phyloP scores from a whole-genome alignment of 2,329 filamentous ascomycete species.

The Clonostachys sp. region DNA sequence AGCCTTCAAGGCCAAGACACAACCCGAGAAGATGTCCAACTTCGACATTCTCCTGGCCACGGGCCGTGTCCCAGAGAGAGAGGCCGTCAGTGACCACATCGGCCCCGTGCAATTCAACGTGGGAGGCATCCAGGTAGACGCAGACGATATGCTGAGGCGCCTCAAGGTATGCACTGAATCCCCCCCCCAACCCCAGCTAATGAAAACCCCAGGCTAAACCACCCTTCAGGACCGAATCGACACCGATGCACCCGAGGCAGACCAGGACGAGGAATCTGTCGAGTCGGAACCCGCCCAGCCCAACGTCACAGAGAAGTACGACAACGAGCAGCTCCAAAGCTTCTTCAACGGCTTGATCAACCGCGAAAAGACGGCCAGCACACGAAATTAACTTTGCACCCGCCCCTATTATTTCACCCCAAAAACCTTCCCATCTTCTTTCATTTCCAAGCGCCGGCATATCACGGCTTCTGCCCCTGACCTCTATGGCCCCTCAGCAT shows the following conservation, averaged over 20 bases:
- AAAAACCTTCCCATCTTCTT: neutral
- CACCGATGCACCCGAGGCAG: constrained; percentile 19
- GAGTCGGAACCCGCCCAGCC: constrained; percentile 27
- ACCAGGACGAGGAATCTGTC: constrained; percentile 34
- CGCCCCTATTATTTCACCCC: too few species aligned
- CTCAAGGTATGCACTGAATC: constrained; percentile 59
- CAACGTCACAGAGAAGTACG: constrained; percentile 35
- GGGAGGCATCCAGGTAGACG: constrained; percentile 93
- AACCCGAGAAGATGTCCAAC: neutral
- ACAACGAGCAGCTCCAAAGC: constrained; percentile 53
- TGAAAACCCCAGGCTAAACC: too few species aligned
- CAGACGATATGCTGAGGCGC: constrained; percentile 85
- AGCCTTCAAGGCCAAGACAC: constrained; percentile 46
- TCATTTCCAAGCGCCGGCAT: too few species aligned
- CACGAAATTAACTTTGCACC: too few species aligned
- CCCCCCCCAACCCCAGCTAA: neutral
- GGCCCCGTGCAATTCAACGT: constrained; percentile 97
- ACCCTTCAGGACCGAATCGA: too few species aligned
- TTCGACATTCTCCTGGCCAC: neutral
- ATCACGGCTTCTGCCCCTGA: too few species aligned
- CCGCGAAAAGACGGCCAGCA: too few species aligned
- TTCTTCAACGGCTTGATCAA: constrained; percentile 58
- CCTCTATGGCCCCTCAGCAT: too few species aligned
- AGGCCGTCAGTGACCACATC: constrained; percentile 70
- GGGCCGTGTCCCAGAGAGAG: constrained; percentile 22